A percentile compares a stretch with the other conserved stretches of the same genome.
These are phyloP conservation scores for Datura wrightii DNA, from an alignment of 257 asterid species.

Conservation along the genomic window DNA sequence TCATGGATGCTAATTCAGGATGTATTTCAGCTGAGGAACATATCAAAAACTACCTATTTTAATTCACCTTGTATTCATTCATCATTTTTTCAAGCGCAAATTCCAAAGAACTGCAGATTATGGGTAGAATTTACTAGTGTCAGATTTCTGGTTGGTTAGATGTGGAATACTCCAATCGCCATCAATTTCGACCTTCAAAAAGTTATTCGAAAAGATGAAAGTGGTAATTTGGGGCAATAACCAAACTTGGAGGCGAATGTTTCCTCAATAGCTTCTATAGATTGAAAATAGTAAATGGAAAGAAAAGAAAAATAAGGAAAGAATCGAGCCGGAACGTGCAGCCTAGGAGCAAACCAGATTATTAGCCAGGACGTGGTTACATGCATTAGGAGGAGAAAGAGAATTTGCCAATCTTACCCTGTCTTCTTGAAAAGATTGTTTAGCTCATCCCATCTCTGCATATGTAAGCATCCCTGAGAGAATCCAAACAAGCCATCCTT, in stretches of 20 bases:
- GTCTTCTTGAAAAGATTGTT: conserved; percentile 73
- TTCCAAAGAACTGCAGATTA: not conserved
- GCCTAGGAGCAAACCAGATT: not conserved
- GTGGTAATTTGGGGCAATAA: not conserved
- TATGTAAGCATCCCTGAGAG: conserved; percentile 81
- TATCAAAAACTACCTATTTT: not conserved
- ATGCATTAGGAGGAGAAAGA: not conserved
- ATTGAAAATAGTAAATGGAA: not conserved
- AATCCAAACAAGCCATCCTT: conserved; percentile 85
- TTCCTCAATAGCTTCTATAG: conserved; percentile 8
- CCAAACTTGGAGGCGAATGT: not conserved
- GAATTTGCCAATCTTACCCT: conserved; percentile 57
- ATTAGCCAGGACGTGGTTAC: not conserved
- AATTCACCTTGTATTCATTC: not conserved
- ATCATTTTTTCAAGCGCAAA: not conserved
- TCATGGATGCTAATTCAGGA: not conserved
- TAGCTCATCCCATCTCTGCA: conserved; percentile 95
- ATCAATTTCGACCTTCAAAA: conserved; percentile 15
- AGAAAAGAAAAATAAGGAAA: not conserved
- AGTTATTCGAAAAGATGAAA: not conserved
- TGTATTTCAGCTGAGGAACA: not conserved
- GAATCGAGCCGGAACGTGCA: not conserved
- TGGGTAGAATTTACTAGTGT: not conserved
- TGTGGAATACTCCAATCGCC: not conserved
- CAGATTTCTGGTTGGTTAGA: not conserved